Evolutionary conservation across 148 eudicot species (phyloP).

Genomic region (Cornus florida): DNA sequence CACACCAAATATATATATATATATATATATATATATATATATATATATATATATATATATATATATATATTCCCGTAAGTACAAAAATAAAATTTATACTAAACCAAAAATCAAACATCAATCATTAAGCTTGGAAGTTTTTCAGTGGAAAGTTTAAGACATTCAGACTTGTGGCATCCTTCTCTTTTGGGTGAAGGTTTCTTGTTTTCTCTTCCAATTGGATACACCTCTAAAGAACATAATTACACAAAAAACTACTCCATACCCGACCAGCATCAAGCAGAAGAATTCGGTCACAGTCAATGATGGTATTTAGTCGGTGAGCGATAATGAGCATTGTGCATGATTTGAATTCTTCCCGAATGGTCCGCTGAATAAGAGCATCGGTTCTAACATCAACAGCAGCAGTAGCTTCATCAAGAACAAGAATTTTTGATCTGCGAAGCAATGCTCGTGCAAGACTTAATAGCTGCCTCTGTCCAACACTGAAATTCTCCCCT

Average conservation of each 20-base stretch:
- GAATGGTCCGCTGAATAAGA: constrained; percentile 70
- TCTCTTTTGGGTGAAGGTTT: background rate
- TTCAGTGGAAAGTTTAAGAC: background rate
- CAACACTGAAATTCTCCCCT: constrained; percentile 84
- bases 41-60: too few species aligned
- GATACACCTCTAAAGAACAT: background rate
- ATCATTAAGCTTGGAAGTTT: background rate
- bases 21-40: too few species aligned
- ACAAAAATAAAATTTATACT: background rate
- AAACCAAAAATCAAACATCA: background rate
- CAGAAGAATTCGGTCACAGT: constrained; percentile 61
- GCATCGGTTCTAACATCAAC: constrained; percentile 86
- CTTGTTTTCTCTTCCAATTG: background rate
- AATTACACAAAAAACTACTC: background rate
- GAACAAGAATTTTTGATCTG: constrained; percentile 74
- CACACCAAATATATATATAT: too few species aligned
- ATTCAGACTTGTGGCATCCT: background rate
- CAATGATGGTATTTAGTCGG: constrained; percentile 74
- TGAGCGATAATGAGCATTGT: constrained; percentile 83
- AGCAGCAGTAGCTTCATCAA: constrained; percentile 84
- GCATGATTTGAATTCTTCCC: constrained; percentile 70
- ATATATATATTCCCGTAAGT: background rate
- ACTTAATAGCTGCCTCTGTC: constrained; percentile 72
- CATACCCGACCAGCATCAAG: constrained; percentile 72
- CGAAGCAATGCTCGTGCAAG: constrained; percentile 80